Base-by-base conservation (phyloP, 495 filamentous ascomycete genomes). In the Neurospora cerealis region DNA sequence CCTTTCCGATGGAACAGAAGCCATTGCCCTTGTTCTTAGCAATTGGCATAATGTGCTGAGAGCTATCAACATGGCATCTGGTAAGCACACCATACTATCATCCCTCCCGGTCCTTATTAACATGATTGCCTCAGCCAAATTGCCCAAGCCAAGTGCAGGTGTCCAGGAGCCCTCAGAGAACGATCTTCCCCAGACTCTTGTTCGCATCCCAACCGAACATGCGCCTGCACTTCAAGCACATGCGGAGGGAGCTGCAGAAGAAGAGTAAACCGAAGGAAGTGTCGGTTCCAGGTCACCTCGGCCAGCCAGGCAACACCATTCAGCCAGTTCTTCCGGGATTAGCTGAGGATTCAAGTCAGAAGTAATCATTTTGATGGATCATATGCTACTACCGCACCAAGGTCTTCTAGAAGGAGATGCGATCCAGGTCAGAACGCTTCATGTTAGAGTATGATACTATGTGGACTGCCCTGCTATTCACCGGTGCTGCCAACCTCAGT, bases 31-130 rank as follows among this genome's bases (percentile, higher is more conserved):
- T 66, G 96, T 99, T 21, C 83, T 99, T 74, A 88, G 92, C 69
- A 99, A 99, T 81, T 99, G 96, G 96, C 92, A 97, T 78, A 96
- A 94, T 80, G 95, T 99, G 71, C 86, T 99, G 24, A 88, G 92
- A 70, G 94, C 94, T 44, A 98, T 99, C 77, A 92, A 92, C 79
- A 96, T 99, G 90, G 95, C 96, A 73, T 97, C 94, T 71, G 89
- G 96, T 99, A 89, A 80, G 92, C 82, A 73, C 38, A n/a, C 32
- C 34, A 32, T 75, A 66, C 46, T 38, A 54, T 40, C 69, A 72
- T 24, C 21, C 19, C 24, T 9, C 7, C 1, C 9, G 38, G 38
- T 39, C 69, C 4, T 70, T 10, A 28, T 44, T 28, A 17, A 13
- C 28, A 48, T 70, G 11, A 69, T 19, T 71, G n/a, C 39, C 44